Evolutionary conservation across 129 eudicot genomes (phyloP), one percentile per base, ranked within the genome.

Genomic region (Smallanthus sonchifolius): DNA sequence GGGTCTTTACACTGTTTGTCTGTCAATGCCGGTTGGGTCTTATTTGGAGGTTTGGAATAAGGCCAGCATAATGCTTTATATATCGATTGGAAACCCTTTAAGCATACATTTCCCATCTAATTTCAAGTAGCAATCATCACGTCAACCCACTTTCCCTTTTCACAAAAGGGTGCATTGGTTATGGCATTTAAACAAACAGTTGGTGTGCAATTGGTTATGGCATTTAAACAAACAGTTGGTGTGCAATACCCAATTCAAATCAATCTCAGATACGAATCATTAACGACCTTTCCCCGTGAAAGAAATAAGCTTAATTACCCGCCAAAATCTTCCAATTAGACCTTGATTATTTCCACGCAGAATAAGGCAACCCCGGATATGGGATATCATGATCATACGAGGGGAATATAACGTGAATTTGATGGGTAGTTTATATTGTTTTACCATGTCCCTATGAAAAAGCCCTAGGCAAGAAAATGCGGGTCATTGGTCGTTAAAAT

Each of bases 31-130:
- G 62, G 63, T 68, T 78, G 47, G 43, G 76, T 47, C 80, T 62
- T 67, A 2, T 75, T 75, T 4, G 77, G 76, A 67, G 57, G 34
- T 8, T 8, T 54, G 37, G 85, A 77, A 35, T 69, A 74, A 55
- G 78, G 67, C 86, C 76, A 78, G 74, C 89, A 82, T 14, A 80
- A 45, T 14, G 84, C 45, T 16, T 55, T 48, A 24, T 84, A 65
- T 59, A 86, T 65, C 6, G 84, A 48, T 2, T 70, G 69, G 35
- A 55, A 82, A 78, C 84, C 83, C 49, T 83, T 17, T 78, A 48
- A 34, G 65, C 79, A 72, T 63, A 73, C 81, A 65, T 83, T 85
- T 70, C 90, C 93, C 96, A 90, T 90, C 83, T 79, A 77, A 61
- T 70, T 45, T 17, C 20, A 44, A 20, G 51, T 48, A 37, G 40